Evolutionary conservation across 2,329 filamentous ascomycete species (phyloP).

Genomic region (Fusarium nurragi): DNA sequence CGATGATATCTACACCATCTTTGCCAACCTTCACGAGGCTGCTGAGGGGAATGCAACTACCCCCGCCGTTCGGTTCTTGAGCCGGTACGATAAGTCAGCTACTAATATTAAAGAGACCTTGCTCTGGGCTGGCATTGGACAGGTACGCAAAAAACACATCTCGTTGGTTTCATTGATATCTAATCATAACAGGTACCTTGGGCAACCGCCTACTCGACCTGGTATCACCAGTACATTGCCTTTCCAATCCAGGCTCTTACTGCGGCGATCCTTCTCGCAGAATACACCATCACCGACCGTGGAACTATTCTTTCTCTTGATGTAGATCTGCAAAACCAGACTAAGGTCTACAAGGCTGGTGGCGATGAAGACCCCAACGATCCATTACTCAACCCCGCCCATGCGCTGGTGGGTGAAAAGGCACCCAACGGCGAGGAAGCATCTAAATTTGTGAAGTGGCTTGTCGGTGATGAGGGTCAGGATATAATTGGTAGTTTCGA

Average conservation of each 20-base stretch:
- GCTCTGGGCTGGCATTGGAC: conserved; percentile 57
- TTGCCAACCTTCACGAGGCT: conserved; percentile 48
- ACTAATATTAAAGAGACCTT: conserved; percentile 59
- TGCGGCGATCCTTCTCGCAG: conserved; percentile 52
- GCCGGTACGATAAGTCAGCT: conserved; percentile 59
- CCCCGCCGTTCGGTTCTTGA: conserved; percentile 53
- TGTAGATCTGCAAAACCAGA: conserved; percentile 45
- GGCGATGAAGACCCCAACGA: conserved; percentile 49
- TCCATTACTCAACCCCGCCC: conserved; percentile 54
- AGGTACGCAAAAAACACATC: conserved; percentile 34
- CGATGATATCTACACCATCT: conserved; percentile 47
- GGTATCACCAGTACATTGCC: conserved; percentile 58
- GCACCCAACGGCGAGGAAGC: conserved; percentile 25
- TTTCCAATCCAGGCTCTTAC: conserved; percentile 58
- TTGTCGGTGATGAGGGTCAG: conserved; percentile 30
- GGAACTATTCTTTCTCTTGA: conserved; percentile 56
- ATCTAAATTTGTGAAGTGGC: conserved; percentile 25
- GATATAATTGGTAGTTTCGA: conserved; percentile 24
- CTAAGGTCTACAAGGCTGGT: conserved; percentile 50
- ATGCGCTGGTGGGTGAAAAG: conserved; percentile 11
- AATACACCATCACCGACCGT: conserved; percentile 59
- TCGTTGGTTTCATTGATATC: not conserved
- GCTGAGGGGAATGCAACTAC: conserved; percentile 47
- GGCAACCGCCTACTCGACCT: conserved; percentile 55
- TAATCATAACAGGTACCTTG: conserved; percentile 48